These are phyloP conservation scores for Ceratobasidium sp. DNA, from an alignment of 1,284 basidiomycete genomes.

Conservation along the genomic window DNA sequence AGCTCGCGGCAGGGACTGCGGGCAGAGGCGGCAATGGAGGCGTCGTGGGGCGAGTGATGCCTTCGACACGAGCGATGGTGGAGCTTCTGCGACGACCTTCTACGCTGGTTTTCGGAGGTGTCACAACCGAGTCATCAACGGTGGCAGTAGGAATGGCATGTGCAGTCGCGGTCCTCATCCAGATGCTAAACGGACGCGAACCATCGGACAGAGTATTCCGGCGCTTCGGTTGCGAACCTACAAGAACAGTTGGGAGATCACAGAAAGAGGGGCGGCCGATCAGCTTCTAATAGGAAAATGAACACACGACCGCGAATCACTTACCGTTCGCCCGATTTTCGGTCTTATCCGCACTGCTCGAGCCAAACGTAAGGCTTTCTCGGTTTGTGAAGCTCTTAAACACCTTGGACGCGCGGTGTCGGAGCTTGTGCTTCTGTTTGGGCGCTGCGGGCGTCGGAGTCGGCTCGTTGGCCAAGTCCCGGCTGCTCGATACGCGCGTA, in stretches of 20 bases:
- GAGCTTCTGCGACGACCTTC: slow-evolving; percentile 35
- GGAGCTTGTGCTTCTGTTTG: slow-evolving; percentile 13
- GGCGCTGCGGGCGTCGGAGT: not conserved
- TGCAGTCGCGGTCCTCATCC: slow-evolving; percentile 19
- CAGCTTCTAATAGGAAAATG: slow-evolving; percentile 15
- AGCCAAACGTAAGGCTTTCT: not conserved
- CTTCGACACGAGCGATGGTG: slow-evolving; percentile 24
- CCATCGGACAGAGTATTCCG: slow-evolving; percentile 33
- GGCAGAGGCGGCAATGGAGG: slow-evolving; percentile 15
- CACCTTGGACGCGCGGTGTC: slow-evolving; percentile 26
- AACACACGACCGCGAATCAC: not conserved
- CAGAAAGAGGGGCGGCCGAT: not conserved
- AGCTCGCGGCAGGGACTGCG: not conserved
- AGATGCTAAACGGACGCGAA: slow-evolving; percentile 22
- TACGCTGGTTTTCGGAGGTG: slow-evolving; percentile 1
- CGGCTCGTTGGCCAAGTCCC: not conserved
- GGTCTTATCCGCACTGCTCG: not conserved
- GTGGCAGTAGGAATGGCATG: slow-evolving; percentile 14
- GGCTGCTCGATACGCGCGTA: slow-evolving; percentile 24
- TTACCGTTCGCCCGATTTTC: not conserved
- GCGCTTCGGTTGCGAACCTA: slow-evolving; percentile 1
- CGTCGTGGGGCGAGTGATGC: not conserved
- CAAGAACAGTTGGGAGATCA: no score
- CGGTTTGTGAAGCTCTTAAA: slow-evolving; percentile 25
- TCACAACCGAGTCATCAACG: not conserved